Percentiles rank a stretch among this genome's conserved stretches.
phyloP scores from a whole-genome alignment of 2,329 filamentous ascomycete species.

The Colletotrichum horii region DNA sequence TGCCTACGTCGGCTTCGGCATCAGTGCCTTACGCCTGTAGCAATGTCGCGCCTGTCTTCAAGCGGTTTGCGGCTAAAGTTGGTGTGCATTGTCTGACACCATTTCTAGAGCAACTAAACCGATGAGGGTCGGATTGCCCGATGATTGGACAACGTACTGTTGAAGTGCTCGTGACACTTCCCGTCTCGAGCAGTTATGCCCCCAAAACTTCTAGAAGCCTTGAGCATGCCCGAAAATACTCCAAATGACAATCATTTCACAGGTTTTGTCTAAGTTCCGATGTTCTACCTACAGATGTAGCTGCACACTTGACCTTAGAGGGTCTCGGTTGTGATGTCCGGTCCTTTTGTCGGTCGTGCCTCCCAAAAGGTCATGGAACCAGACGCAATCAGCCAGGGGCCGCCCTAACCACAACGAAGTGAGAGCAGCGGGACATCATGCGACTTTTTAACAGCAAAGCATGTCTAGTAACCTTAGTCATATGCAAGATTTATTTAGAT shows the following conservation, averaged over 20 bases:
- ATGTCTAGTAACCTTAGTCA: neutral
- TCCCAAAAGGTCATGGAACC: neutral
- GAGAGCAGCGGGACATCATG: neutral
- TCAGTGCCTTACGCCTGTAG: neutral
- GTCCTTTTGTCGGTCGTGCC: neutral
- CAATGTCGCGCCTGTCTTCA: neutral
- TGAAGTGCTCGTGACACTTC: neutral
- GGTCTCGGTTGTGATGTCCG: neutral
- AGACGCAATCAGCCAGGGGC: too few species aligned
- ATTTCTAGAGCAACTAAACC: neutral
- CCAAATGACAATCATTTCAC: neutral
- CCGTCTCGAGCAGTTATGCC: neutral
- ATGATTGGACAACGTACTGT: neutral
- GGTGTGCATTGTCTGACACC: neutral
- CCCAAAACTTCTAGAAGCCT: neutral
- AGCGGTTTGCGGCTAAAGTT: neutral
- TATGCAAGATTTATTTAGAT: conserved; percentile 1
- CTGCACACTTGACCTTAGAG: neutral
- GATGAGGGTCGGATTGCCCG: neutral
- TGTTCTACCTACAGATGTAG: neutral
- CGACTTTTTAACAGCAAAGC: neutral
- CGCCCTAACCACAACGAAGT: neutral
- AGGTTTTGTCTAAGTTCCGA: neutral
- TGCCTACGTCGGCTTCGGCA: neutral
- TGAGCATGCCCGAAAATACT: neutral